phyloP scores from a whole-genome alignment of 805 yeast genomes.

The Wickerhamiella azymoides region DNA sequence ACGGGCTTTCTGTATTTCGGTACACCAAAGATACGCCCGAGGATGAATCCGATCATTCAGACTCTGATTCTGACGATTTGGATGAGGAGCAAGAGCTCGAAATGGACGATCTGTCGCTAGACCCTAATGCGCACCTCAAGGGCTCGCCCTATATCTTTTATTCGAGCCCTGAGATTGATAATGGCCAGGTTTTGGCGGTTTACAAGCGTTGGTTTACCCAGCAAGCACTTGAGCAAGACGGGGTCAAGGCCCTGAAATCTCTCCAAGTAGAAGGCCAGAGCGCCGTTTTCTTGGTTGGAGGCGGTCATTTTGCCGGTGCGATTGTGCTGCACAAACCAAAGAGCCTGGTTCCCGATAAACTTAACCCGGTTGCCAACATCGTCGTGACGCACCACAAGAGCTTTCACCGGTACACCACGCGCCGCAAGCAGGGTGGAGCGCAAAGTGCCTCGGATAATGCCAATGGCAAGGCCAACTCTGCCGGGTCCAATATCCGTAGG shows the following conservation, averaged over 20 bases:
- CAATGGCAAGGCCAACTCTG: slow-evolving; percentile 90
- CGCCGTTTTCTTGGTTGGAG: slow-evolving; percentile 86
- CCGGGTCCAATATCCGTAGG: slow-evolving; percentile 81
- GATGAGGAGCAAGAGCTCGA: slow-evolving; percentile 4
- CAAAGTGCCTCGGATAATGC: slow-evolving; percentile 88
- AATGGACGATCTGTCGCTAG: slow-evolving; percentile 15
- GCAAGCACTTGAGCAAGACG: slow-evolving; percentile 30
- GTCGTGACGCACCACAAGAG: slow-evolving; percentile 59
- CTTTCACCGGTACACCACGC: slow-evolving; percentile 86
- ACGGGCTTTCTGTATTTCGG: neutral
- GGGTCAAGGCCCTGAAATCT: slow-evolving; percentile 34
- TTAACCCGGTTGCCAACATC: slow-evolving; percentile 33
- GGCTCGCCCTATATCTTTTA: slow-evolving; percentile 57
- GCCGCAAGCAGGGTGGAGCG: slow-evolving; percentile 96
- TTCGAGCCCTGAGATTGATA: slow-evolving; percentile 34
- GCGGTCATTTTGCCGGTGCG: slow-evolving; percentile 97
- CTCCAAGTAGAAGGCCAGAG: slow-evolving; percentile 33
- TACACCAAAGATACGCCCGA: neutral
- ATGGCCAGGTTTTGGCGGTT: slow-evolving; percentile 41
- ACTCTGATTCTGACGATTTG: neutral
- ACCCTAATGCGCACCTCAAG: slow-evolving; percentile 18
- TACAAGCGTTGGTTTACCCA: slow-evolving; percentile 50
- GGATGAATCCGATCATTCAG: neutral
- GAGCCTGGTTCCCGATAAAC: slow-evolving; percentile 38
- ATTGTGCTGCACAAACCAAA: slow-evolving; percentile 57